Evolutionary conservation across 1,139 yeast species (phyloP).

Genomic region (Pichia sp.): DNA sequence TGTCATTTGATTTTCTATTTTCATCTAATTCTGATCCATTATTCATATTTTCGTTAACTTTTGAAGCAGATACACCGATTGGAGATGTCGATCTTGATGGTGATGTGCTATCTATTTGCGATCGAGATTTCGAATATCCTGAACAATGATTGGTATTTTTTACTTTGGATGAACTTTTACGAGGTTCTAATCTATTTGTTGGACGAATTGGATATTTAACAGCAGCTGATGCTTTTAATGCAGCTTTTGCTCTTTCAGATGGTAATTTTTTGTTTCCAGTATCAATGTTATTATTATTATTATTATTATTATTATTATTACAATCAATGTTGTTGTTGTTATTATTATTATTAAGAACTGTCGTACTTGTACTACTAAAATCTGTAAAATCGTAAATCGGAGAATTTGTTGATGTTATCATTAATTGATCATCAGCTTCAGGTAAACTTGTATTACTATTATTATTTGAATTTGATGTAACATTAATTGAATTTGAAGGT

Average conservation of each 20-base stretch:
- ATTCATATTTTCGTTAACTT: neutral
- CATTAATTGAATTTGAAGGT: conserved; percentile 30
- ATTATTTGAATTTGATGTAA: neutral
- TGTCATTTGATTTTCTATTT: neutral
- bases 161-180: too few relatives aligned
- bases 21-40: neutral
- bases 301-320: neutral
- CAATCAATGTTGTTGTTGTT: neutral
- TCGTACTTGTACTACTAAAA: neutral
- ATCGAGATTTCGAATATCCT: neutral
- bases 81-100: neutral
- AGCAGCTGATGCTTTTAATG: conserved; percentile 28
- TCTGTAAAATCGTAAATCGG: conserved; percentile 3
- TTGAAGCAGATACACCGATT: neutral
- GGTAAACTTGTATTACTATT: neutral
- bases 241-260: conserved; percentile 28
- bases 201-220: conserved; percentile 27
- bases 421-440: neutral
- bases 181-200: conserved; percentile 1
- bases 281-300: too few relatives aligned
- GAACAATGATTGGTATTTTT: neutral
- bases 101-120: neutral
- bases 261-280: conserved; percentile 10
- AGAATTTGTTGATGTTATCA: neutral
- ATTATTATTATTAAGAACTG: conserved; percentile 2